Evolutionary conservation across 345 rosid genomes (phyloP), one percentile per base, ranked within the genome.

Genomic region (Eucalyptus pauciflora): DNA sequence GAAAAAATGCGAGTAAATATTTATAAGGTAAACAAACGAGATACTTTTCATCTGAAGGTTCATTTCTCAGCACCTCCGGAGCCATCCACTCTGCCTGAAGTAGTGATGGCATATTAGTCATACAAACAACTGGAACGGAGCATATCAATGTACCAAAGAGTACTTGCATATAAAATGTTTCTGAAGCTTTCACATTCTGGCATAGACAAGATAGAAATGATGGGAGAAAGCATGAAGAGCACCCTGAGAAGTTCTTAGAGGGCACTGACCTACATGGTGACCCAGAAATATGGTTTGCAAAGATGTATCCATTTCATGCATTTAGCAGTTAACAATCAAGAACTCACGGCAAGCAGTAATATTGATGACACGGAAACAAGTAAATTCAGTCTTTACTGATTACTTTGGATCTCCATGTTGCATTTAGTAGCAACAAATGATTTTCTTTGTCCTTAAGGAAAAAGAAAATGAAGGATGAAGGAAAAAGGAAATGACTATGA

Each of bases 41-140:
- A 48, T 96, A 97, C 99, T 97, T 97, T 91, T 97, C 99, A 88
- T 97, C 93, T 45, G 98, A 95, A n/a, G 97, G 99, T 93, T 97
- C 98, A 86, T 97, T 97, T 94, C 96, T 93, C 76, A 97, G 96
- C 92, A 97, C 96, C 94, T 97, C 99, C 60, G 99, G 99, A 87
- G 99, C 99, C 99, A 97, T 97, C 99, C 99, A 97, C 91, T 97
- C 99, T 83, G 99, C 99, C 99, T 96, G 94, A 90, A 92, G 62
- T 24, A 89, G 87, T 20, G 81, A 49, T 45, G 29, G 62, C 56
- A 71, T 31, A 60, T 11, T 15, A 43, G 24, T 81, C 71, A 52
- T 45, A 48, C 51, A 46, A 88, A 13, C 18, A 87, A 62, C 79
- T 62, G 31, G 22, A 48, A 62, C 25, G 37, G 37, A 87, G 54